phyloP scores from a whole-genome alignment of 345 rosid genomes.

The Draba incana region DNA sequence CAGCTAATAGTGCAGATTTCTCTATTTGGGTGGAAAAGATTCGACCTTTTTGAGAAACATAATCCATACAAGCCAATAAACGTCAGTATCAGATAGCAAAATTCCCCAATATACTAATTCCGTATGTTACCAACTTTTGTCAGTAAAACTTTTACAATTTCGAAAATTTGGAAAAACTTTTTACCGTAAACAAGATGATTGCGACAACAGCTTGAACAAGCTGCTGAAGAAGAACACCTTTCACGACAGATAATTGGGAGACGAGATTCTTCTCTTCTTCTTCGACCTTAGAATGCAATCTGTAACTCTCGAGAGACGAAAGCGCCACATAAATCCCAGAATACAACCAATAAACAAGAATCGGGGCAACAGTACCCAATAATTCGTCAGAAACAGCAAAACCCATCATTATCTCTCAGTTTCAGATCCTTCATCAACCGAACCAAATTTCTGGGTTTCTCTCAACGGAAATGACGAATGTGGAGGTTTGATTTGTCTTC shows the following conservation, averaged over 20 bases:
- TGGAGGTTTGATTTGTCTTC: background rate
- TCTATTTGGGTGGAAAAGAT: conserved; percentile 22
- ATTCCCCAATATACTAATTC: background rate
- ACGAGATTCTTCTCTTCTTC: conserved; percentile 85
- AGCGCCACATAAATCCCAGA: conserved; percentile 68
- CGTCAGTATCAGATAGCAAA: background rate
- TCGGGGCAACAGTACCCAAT: conserved; percentile 76
- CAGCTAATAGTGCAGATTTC: background rate
- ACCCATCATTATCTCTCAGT: conserved; percentile 48
- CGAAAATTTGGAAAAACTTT: background rate
- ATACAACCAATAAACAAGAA: conserved; percentile 79
- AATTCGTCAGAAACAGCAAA: conserved; percentile 73
- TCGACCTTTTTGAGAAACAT: background rate
- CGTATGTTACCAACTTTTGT: background rate
- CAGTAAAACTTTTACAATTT: conserved; percentile 1
- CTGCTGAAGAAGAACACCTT: conserved; percentile 88
- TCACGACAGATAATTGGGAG: conserved; percentile 66
- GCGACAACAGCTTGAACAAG: conserved; percentile 77
- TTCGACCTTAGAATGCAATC: conserved; percentile 78
- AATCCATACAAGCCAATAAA: background rate
- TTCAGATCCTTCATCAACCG: conserved; percentile 35
- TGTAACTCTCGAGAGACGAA: conserved; percentile 60
- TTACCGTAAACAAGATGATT: conserved; percentile 69
- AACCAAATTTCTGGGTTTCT: background rate
- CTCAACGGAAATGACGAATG: too few species aligned